Percentiles rank a stretch among this genome's conserved stretches.
Conservation (phyloP, 2,329 filamentous ascomycete genomes). For the Zalaria obscura region DNA sequence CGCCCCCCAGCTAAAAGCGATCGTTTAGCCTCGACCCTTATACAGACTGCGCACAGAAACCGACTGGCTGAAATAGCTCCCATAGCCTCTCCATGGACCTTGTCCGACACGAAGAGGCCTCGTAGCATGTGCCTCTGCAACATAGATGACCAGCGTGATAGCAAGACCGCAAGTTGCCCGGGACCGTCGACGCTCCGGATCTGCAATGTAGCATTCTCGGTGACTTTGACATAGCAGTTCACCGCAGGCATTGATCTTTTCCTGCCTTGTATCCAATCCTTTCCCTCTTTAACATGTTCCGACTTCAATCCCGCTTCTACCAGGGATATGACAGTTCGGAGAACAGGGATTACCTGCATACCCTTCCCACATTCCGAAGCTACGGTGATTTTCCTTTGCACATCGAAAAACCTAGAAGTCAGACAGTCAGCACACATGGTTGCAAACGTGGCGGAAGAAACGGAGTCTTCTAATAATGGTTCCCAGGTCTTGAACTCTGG, state of each 20-base stretch:
- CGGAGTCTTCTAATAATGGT: neutral
- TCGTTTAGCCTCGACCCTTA: no score
- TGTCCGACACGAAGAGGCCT: no score
- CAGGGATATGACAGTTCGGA: neutral
- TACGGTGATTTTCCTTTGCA: neutral
- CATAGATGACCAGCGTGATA: no score
- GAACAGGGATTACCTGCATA: neutral
- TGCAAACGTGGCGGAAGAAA: neutral
- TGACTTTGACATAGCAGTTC: neutral
- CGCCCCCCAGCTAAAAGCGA: no score
- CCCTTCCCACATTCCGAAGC: neutral
- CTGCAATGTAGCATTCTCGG: neutral
- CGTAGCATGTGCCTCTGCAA: no score
- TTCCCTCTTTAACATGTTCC: neutral
- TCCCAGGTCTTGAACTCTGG: neutral
- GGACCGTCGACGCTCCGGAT: neutral
- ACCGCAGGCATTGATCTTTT: neutral
- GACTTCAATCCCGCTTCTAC: neutral
- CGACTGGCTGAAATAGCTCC: no score
- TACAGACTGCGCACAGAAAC: no score
- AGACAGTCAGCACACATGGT: neutral
- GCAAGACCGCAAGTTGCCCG: slow-evolving; percentile 17
- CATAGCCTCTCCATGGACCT: no score
- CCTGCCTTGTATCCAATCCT: neutral
- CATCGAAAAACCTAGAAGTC: no score